Base-by-base conservation (phyloP, 805 yeast genomes). In the Wickerhamiella nectarea region DNA sequence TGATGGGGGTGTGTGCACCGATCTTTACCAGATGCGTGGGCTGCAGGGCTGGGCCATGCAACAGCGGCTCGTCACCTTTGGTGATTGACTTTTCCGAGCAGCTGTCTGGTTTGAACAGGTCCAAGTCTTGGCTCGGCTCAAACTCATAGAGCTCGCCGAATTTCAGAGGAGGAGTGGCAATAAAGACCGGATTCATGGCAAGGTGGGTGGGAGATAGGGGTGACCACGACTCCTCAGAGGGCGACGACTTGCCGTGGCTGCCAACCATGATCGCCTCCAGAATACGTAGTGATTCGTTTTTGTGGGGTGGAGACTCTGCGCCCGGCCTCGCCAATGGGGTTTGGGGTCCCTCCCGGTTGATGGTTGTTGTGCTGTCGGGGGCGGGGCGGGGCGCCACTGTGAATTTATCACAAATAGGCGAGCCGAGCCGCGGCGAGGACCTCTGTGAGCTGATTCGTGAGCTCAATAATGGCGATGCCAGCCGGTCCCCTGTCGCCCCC, bases 1-100 rank as follows among this genome's bases (percentile, higher is more conserved):
- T 44, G 10, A 53, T 48, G 8, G 43, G 36, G 18, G 38, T 24
- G 21, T 46, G 46, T 2, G 54, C 46, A 7, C 56, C 56, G 12
- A 52, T 21, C 10, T 45, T 19, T 6, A 43, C 35, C 17, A 53
- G 47, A 20, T 52, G 50, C 6, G 48, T 47, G 6, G 50, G n/a
- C 20, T 34, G 10, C 20, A 29, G 24, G 34, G 36, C 37, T 34
- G 46, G 22, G 52, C 35, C 25, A 37, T 25, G 14, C 24, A 21
- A 8, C 24, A 21, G 24, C 24, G 8, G 5, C 24, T 21, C 24
- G 24, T 21, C 24, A 8, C 24, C 8, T 5, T 21, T 21, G 5
- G 24, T 21, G 8, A 21, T 12, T 14, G 37, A 18, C 14, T 12
- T 18, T n/a, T 15, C 20, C 12, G n/a, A n/a, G 31, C 14, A 19